phyloP scores from a whole-genome alignment of 2,329 filamentous ascomycete genomes.

The Epichloe typhina region DNA sequence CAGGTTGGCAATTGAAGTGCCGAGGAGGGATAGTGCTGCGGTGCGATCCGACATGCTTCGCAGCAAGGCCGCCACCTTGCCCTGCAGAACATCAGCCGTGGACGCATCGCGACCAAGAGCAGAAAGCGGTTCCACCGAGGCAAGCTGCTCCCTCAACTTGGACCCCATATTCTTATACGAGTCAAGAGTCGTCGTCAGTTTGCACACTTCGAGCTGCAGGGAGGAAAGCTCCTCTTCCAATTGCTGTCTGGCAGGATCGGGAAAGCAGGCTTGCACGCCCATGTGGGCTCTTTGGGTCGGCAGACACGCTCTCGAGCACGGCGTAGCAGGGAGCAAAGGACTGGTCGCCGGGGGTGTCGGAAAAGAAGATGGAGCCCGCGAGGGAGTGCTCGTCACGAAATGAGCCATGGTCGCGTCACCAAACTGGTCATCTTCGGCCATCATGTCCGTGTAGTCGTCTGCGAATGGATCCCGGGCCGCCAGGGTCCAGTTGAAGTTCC shows the following conservation, averaged over 20 bases:
- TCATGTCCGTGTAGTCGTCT: constrained; percentile 28
- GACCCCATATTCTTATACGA: constrained; percentile 30
- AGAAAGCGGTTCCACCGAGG: constrained; percentile 8
- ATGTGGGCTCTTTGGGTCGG: constrained; percentile 14
- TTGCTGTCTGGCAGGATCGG: constrained; percentile 27
- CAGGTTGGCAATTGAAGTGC: constrained; percentile 30
- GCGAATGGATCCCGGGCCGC: constrained; percentile 33
- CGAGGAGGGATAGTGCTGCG: constrained; percentile 31
- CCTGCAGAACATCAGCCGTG: constrained; percentile 24
- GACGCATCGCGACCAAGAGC: constrained; percentile 6
- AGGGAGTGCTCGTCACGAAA: constrained; percentile 38
- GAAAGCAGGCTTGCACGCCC: constrained; percentile 28
- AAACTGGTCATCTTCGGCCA: constrained; percentile 25
- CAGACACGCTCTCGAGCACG: constrained; percentile 14
- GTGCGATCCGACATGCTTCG: constrained; percentile 35
- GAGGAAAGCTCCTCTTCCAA: constrained; percentile 35
- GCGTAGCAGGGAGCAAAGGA: constrained; percentile 25
- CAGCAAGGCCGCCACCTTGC: constrained; percentile 29
- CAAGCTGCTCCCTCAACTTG: constrained; percentile 24
- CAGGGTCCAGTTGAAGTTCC: constrained; percentile 36
- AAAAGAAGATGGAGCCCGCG: constrained; percentile 31
- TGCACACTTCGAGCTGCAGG: constrained; percentile 33
- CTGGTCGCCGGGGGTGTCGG: constrained; percentile 44
- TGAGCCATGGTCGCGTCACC: constrained; percentile 39
- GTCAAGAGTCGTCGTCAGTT: constrained; percentile 33